Evolutionary conservation across 257 asterid genomes (phyloP), one percentile per base, ranked within the genome.

Genomic region (Rehmannia glutinosa): DNA sequence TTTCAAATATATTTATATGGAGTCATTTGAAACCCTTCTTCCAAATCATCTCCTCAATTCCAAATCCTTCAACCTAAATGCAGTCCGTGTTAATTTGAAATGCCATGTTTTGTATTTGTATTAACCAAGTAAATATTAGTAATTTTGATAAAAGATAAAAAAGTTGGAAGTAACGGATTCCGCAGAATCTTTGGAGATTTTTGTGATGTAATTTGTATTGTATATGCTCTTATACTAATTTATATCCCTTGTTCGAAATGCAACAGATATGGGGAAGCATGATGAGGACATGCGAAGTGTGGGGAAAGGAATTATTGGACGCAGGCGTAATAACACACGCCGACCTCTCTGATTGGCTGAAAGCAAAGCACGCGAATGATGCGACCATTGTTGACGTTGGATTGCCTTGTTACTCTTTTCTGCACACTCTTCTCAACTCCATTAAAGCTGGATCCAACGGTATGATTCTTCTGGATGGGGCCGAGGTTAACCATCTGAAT

Each of bases 291-390:
- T 76, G 80, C n/a, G 97, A 90, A 81, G 69, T 60, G 33, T 75
- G 75, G 64, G 96, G 89, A 49, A 90, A 78, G 65, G 96, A 88
- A 21, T 54, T 93, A 46, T 19, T 93, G 65, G 92, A 90, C 2
- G 68, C 72, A 1, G 57, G 77, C 5, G 86, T 81, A 55, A 72
- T 93, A 70, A 82, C 83, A 0, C 73, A 83, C 30, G 30, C 83
- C 3, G 96, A 93, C 82, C 96, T 93, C 47, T 78, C 75, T 25
- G 93, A 85, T 52, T 93, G 94, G 92, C 67, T 90, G 83, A 93
- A 83, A 76, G 82, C 89, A 27, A 93, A 83, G 75, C 76, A 86
- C 19, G 57, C 75, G 5, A 69, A 33, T 4, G 91, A 85, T 19
- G 87, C 85, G 1, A 27, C 79, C 12, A 73, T 91, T 23, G 53